These are phyloP conservation scores for Cercospora sp. DNA, from an alignment of 2,329 filamentous ascomycete species.

Conservation along the genomic window DNA sequence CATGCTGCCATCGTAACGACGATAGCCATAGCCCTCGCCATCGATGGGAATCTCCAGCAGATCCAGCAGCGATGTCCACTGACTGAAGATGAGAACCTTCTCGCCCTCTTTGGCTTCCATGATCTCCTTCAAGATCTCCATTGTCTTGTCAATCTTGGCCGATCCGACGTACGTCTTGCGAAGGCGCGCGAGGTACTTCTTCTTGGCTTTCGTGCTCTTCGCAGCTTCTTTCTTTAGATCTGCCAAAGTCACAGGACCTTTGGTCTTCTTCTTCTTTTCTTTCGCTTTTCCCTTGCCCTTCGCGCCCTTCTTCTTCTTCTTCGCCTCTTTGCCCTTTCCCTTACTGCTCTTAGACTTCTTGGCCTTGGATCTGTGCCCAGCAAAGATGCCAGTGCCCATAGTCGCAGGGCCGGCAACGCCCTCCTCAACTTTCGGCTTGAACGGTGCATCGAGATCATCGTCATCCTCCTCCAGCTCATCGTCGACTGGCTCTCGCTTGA, in stretches of 20 bases:
- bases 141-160: constrained; percentile 70
- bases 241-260: constrained; percentile 54
- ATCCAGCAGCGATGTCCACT: constrained; percentile 78
- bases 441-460: constrained; percentile 10
- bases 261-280: constrained; percentile 36
- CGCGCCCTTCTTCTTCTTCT: constrained; percentile 16
- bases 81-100: constrained; percentile 80
- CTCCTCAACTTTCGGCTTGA: constrained; percentile 7
- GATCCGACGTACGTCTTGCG: constrained; percentile 70
- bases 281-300: constrained; percentile 24
- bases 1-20: constrained; percentile 79
- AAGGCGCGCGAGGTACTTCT: constrained; percentile 68
- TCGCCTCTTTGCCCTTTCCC: constrained; percentile 15
- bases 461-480: constrained; percentile 9
- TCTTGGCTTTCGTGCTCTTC: constrained; percentile 65
- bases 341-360: constrained; percentile 16
- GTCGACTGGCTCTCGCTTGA: constrained; percentile 6
- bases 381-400: neutral
- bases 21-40: constrained; percentile 58
- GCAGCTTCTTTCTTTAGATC: constrained; percentile 67
- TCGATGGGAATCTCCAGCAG: constrained; percentile 71
- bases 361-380: constrained; percentile 24
- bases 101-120: constrained; percentile 55
- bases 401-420: constrained; percentile 20
- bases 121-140: constrained; percentile 62